Percentiles rank a stretch among this genome's conserved stretches.
Conservation (phyloP, 805 yeast genomes). For the Teunomyces tritomae region DNA sequence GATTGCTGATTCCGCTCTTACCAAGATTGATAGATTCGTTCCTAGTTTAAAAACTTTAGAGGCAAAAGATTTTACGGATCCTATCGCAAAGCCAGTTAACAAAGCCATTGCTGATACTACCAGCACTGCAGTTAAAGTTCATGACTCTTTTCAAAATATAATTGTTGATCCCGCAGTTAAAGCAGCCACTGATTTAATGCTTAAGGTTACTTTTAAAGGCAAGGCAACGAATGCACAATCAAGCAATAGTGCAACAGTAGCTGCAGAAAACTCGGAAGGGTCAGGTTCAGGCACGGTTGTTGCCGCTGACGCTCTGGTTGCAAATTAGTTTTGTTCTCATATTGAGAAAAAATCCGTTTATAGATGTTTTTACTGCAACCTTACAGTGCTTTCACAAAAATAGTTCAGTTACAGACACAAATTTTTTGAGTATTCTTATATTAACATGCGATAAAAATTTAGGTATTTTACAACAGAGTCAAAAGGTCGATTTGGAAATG, state of each 20-base stretch:
- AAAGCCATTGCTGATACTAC: neutral
- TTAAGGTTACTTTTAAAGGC: neutral
- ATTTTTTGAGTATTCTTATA: neutral
- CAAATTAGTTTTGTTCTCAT: neutral
- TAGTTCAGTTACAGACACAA: neutral
- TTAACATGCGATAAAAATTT: slow-evolving; percentile 27
- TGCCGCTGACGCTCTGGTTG: neutral
- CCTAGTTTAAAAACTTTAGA: slow-evolving; percentile 61
- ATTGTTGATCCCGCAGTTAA: slow-evolving; percentile 2
- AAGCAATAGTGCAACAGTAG: neutral
- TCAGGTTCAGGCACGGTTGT: neutral
- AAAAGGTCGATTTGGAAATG: slow-evolving; percentile 7
- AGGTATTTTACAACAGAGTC: slow-evolving; percentile 22
- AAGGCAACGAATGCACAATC: neutral
- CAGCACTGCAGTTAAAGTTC: neutral
- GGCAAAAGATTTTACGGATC: slow-evolving; percentile 46
- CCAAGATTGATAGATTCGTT: slow-evolving; percentile 51
- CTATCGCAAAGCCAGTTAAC: slow-evolving; percentile 45
- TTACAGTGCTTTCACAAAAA: neutral
- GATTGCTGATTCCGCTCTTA: slow-evolving; percentile 53
- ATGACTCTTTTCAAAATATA: neutral
- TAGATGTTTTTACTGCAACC: neutral
- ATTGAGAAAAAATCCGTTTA: too few relatives aligned
- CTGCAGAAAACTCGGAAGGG: neutral
- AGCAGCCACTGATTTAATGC: slow-evolving; percentile 1